These are phyloP conservation scores for Linnemannia exigua DNA, from an alignment of 192 early-diverging fungal species.

Conservation along the genomic window DNA sequence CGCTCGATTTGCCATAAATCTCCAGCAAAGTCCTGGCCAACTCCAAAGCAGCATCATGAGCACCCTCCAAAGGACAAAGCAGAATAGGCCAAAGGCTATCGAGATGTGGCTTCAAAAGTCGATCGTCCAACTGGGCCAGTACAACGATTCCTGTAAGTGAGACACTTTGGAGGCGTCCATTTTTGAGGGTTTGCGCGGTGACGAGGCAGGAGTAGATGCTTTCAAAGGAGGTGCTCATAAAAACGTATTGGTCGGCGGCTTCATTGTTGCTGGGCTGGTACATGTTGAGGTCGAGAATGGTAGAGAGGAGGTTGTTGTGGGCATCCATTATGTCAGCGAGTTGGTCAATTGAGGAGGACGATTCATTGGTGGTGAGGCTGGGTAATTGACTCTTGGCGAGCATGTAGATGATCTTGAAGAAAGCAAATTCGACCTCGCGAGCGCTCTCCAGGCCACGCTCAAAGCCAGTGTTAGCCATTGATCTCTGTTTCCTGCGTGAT, in stretches of 20 bases:
- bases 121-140: constrained; percentile 43
- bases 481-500: constrained; percentile 35
- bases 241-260: constrained; percentile 45
- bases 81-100: constrained; percentile 50
- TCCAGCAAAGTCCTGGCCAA: constrained; percentile 35
- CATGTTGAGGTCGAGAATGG: constrained; percentile 42
- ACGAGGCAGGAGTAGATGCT: constrained; percentile 37
- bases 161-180: constrained; percentile 33
- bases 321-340: constrained; percentile 41
- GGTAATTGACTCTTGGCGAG: constrained; percentile 40
- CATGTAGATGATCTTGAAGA: constrained; percentile 54
- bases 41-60: constrained; percentile 33
- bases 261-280: constrained; percentile 55
- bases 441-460: constrained; percentile 37
- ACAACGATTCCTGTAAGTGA: constrained; percentile 43
- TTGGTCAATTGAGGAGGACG: constrained; percentile 11
- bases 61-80: constrained; percentile 18
- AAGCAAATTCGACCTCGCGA: constrained; percentile 41
- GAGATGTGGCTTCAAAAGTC: constrained; percentile 46
- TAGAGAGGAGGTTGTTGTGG: constrained; percentile 29
- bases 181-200: constrained; percentile 6
- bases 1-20: constrained; percentile 52
- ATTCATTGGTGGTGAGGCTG: constrained; percentile 6
- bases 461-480: constrained; percentile 34
- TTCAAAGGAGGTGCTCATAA: constrained; percentile 47